Percentiles rank a stretch among this genome's conserved stretches.
Conservation (phyloP, 225 moss, liverwort and hornwort genomes). For the Marchantia polymorpha region DNA sequence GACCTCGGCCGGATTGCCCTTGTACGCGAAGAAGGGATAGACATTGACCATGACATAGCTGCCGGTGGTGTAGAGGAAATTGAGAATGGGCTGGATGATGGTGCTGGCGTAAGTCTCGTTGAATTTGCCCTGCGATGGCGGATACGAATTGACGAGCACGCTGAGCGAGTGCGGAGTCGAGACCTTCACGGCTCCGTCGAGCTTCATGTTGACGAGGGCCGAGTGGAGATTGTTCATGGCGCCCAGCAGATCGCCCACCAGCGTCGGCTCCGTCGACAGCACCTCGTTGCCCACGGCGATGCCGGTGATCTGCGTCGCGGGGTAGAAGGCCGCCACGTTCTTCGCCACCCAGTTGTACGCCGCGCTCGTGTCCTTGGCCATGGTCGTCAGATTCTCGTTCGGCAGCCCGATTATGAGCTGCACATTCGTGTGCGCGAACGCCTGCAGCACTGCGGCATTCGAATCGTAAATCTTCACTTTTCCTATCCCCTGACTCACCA, state of each 20-base stretch:
- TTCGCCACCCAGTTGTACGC: constrained; percentile 64
- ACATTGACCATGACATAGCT: constrained; percentile 64
- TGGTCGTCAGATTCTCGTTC: constrained; percentile 50
- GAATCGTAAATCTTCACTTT: constrained; percentile 70
- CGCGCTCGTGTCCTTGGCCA: constrained; percentile 44
- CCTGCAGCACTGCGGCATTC: constrained; percentile 44
- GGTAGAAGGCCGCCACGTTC: constrained; percentile 46
- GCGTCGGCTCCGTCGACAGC: constrained; percentile 27
- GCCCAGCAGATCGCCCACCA: constrained; percentile 43
- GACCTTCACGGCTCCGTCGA: constrained; percentile 55
- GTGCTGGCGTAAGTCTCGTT: constrained; percentile 18
- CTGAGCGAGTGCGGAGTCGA: constrained; percentile 67
- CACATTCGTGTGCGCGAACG: constrained; percentile 60
- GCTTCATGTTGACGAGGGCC: constrained; percentile 50
- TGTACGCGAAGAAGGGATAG: constrained; percentile 74
- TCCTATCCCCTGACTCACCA: constrained; percentile 48
- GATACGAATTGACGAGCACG: constrained; percentile 51
- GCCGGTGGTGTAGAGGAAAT: constrained; percentile 37
- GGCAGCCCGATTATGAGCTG: constrained; percentile 62
- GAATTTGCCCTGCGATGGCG: constrained; percentile 59
- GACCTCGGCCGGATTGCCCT: constrained; percentile 51
- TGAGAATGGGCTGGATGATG: constrained; percentile 39
- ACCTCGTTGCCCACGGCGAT: constrained; percentile 80
- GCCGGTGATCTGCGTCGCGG: constrained; percentile 51
- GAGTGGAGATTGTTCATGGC: constrained; percentile 68